A percentile compares a stretch with the other conserved stretches of the same genome.
Evolutionary conservation across 305 asterid species (phyloP).

Genomic region (Solanum hybrid): DNA sequence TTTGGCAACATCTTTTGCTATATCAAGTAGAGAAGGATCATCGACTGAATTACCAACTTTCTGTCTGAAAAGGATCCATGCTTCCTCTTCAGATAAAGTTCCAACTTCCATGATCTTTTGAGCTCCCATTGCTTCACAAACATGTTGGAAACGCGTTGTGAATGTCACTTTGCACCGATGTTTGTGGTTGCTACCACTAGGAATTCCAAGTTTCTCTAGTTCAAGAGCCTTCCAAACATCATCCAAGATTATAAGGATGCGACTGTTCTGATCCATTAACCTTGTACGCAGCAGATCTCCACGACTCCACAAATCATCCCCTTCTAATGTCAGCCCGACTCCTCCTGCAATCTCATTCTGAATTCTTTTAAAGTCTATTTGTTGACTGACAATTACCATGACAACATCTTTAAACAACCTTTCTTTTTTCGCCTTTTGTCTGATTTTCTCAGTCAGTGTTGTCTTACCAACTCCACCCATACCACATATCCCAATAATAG

Average conservation of each 20-base stretch:
- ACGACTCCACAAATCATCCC: neutral
- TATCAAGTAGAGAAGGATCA: neutral
- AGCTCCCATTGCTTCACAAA: neutral
- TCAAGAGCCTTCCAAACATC: neutral
- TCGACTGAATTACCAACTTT: neutral
- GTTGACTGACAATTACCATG: neutral
- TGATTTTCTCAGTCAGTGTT: neutral
- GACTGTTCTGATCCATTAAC: neutral
- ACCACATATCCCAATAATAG: neutral
- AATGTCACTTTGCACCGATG: neutral
- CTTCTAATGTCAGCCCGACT: neutral
- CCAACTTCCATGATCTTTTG: neutral
- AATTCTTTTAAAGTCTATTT: neutral
- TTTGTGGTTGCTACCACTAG: neutral
- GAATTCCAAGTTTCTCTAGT: neutral
- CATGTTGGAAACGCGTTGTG: neutral
- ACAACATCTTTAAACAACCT: neutral
- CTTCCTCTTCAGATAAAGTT: neutral
- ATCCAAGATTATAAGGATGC: neutral
- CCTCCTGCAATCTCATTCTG: neutral
- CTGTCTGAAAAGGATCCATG: neutral
- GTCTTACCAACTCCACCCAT: neutral
- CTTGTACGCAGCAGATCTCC: neutral
- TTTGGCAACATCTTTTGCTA: neutral
- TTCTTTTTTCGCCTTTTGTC: neutral